Conservation (phyloP, 2,329 filamentous ascomycete genomes). For the Periglandula ipomoeae region DNA sequence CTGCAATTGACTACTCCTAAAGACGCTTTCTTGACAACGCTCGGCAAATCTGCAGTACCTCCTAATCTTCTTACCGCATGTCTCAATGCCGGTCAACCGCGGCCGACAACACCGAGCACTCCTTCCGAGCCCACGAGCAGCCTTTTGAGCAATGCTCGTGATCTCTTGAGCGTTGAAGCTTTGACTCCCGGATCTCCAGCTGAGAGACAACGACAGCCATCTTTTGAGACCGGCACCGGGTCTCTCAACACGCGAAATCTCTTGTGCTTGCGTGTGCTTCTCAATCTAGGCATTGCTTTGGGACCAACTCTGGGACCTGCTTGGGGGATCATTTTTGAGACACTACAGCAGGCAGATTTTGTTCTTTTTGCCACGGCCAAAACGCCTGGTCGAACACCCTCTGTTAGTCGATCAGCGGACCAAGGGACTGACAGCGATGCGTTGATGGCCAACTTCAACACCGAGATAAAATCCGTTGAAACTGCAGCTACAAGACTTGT, state of each 20-base stretch:
- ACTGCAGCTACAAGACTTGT: slow-evolving; percentile 77
- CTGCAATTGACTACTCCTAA: slow-evolving; percentile 75
- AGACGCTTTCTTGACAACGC: slow-evolving; percentile 88
- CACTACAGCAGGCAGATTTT: slow-evolving; percentile 85
- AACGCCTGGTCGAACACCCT: slow-evolving; percentile 40
- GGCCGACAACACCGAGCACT: slow-evolving; percentile 34
- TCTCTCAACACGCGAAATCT: slow-evolving; percentile 81
- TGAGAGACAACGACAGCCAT: slow-evolving; percentile 52
- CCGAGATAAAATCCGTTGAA: slow-evolving; percentile 82
- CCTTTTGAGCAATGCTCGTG: slow-evolving; percentile 63
- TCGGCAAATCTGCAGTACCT: slow-evolving; percentile 88
- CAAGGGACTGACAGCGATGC: slow-evolving; percentile 36
- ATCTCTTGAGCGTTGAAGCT: slow-evolving; percentile 64
- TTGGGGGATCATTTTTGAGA: slow-evolving; percentile 88
- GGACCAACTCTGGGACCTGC: slow-evolving; percentile 77
- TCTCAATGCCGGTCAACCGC: slow-evolving; percentile 38
- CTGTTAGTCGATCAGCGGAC: slow-evolving; percentile 37
- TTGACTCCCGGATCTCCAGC: slow-evolving; percentile 48
- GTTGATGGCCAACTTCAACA: slow-evolving; percentile 58
- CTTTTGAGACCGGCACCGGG: slow-evolving; percentile 42
- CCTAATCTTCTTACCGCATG: slow-evolving; percentile 62
- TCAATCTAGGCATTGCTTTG: slow-evolving; percentile 93
- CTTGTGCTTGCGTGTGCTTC: slow-evolving; percentile 75
- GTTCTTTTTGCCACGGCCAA: slow-evolving; percentile 62
- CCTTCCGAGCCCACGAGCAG: slow-evolving; percentile 40